Conservation (phyloP, 495 filamentous ascomycete genomes). For the Hyaloscypha finlandica region DNA sequence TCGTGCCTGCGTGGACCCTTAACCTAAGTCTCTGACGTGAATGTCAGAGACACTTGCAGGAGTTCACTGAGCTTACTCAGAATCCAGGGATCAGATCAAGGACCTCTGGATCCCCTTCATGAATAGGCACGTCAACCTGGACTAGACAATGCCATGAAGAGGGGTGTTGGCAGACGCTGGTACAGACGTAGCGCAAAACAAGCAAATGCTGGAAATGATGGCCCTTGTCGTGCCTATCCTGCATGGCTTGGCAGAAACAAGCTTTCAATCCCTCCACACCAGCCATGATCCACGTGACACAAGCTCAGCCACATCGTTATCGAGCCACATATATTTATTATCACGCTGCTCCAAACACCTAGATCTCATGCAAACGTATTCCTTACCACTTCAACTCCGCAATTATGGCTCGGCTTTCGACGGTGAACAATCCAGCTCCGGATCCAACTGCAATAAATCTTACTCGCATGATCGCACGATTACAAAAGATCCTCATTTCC, state of each 20-base stretch:
- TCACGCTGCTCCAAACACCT: neutral
- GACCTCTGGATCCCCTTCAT: neutral
- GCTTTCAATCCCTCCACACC: neutral
- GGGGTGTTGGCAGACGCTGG: neutral
- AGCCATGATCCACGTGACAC: neutral
- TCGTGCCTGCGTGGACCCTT: neutral
- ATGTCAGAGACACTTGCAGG: slow-evolving; percentile 12
- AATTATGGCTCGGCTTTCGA: slow-evolving; percentile 27
- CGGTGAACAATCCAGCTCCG: slow-evolving; percentile 1
- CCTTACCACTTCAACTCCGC: slow-evolving; percentile 1
- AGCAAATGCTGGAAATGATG: neutral
- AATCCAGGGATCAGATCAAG: slow-evolving; percentile 11
- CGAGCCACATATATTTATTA: neutral
- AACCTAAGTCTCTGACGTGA: neutral
- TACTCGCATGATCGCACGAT: slow-evolving; percentile 68
- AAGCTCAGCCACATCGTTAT: neutral
- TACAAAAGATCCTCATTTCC: slow-evolving; percentile 72
- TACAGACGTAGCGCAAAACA: neutral
- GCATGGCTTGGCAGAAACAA: slow-evolving; percentile 7
- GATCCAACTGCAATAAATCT: slow-evolving; percentile 55
- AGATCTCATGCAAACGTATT: neutral
- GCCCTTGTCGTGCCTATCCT: neutral
- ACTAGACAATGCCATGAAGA: neutral
- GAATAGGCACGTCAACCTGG: neutral
- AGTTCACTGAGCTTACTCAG: too few species aligned